These are phyloP conservation scores for Cyberlindnera xishuangbannaensis DNA, from an alignment of 805 yeast species.

Conservation along the genomic window DNA sequence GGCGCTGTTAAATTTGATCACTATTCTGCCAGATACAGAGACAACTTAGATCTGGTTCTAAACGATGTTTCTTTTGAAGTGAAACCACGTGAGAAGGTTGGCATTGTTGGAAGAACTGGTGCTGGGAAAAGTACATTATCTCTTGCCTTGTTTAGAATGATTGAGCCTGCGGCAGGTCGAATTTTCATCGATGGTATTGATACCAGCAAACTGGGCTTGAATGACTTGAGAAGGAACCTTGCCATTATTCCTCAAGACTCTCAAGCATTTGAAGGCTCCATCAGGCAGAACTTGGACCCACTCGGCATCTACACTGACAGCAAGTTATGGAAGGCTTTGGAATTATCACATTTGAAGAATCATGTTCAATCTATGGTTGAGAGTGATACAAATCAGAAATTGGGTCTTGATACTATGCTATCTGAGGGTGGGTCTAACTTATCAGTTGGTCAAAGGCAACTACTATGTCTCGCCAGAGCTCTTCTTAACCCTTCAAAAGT, in stretches of 20 bases:
- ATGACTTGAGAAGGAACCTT: constrained; percentile 68
- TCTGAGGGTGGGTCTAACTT: constrained; percentile 68
- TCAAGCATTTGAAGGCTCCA: constrained; percentile 82
- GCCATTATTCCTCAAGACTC: constrained; percentile 94
- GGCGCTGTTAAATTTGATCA: constrained; percentile 65
- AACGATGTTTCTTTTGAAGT: constrained; percentile 60
- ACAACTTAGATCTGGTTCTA: constrained; percentile 73
- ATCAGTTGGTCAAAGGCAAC: constrained; percentile 73
- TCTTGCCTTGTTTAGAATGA: constrained; percentile 75
- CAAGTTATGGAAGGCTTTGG: constrained; percentile 72
- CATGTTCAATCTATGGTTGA: constrained; percentile 49
- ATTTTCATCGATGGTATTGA: constrained; percentile 68
- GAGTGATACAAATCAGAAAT: constrained; percentile 40
- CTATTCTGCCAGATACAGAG: constrained; percentile 79
- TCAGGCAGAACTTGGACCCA: constrained; percentile 86
- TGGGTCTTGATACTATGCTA: constrained; percentile 46
- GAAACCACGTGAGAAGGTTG: constrained; percentile 76
- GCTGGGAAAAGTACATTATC: constrained; percentile 91
- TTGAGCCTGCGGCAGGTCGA: constrained; percentile 65
- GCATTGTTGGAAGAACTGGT: constrained; percentile 96
- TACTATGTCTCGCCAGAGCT: constrained; percentile 79
- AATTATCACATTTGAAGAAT: constrained; percentile 67
- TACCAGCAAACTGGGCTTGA: constrained; percentile 63
- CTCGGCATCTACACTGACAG: constrained; percentile 59
- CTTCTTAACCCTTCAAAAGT: constrained; percentile 57